Evolutionary conservation across 352 stramenopile genomes (phyloP), one percentile per base, ranked within the genome.

Genomic region (Pythium phragmiticola): DNA sequence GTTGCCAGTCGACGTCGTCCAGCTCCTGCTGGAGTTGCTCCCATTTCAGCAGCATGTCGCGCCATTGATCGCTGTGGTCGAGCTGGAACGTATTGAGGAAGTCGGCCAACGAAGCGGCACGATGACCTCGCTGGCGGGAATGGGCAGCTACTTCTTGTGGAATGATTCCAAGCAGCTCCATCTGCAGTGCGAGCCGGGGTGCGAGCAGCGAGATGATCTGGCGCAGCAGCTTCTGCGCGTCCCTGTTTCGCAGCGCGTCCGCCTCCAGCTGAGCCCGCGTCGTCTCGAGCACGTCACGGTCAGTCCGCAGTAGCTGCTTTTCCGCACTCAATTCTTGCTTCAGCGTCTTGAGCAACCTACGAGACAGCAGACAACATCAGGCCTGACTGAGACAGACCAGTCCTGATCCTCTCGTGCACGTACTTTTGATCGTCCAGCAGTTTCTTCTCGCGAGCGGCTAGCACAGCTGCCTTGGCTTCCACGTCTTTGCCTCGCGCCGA

Each of bases 1-100:
- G 64, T 60, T 88, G 76, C 84, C 84, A 92, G 70, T 92, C 81
- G 26, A 63, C 65, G 43, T 80, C 64, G 37, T 84, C 75, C n/a
- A 87, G 51, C 30, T 79, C 62, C 33, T 78, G 63, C 34, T 73
- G 73, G 14, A 90, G 55, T 4, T 41, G 26, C 58, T 76, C 65
- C 84, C 84, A 92, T 16, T 77, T 63, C 21, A 66, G 37, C 48
- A 84, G 69, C 67, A 87, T 65, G 9, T 56, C 49, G 2, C 69
- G 68, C 75, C 80, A 89, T 37, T 63, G 63, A 5, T 83, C 76
- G 2, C 55, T 54, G 7, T 87, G 53, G 9, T 82, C 63, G 5
- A 45, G 46, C 19, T 73, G 50, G 39, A 77, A 80, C 4, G 36
- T 43, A 7, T 42, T 30, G n/a, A 78, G 19, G 55, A 84, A 74